Percentiles rank a stretch among this genome's conserved stretches.
phyloP scores from a whole-genome alignment of 169 alveolate species.

The Plasmodium ovale region DNA sequence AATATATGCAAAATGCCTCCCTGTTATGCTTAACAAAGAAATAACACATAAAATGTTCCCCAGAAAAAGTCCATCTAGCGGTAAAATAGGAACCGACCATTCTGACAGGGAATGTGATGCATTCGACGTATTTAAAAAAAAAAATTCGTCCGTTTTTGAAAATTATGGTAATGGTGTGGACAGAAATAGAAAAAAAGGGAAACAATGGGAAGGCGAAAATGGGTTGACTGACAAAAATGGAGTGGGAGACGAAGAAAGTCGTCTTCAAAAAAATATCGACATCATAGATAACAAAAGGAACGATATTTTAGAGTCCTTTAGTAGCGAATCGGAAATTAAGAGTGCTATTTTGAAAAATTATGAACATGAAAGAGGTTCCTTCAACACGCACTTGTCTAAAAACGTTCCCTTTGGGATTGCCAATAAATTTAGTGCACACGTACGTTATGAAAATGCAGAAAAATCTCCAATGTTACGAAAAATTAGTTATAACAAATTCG shows the following conservation, averaged over 20 bases:
- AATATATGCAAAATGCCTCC: not conserved
- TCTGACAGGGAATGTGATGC: not conserved
- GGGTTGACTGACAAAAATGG: not conserved
- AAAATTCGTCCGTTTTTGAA: not conserved
- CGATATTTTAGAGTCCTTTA: not conserved
- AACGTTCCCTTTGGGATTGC: not conserved
- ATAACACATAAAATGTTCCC: not conserved
- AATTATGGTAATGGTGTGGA: not conserved
- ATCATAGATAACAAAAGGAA: not conserved
- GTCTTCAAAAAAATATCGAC: not conserved
- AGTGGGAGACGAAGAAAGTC: not conserved
- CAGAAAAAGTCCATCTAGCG: not conserved
- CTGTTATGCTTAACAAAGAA: not conserved
- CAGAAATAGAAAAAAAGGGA: not conserved
- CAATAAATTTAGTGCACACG: not conserved
- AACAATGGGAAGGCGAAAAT: not conserved
- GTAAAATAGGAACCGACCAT: not conserved
- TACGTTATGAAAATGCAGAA: not conserved
- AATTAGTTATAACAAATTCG: not conserved
- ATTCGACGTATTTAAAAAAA: not conserved
- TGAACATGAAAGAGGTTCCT: not conserved
- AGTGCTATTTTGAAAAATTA: not conserved
- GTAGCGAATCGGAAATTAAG: slow-evolving; percentile 3
- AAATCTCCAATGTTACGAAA: slow-evolving; percentile 2
- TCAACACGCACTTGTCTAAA: not conserved